Conservation (phyloP, 2,329 filamentous ascomycete genomes). For the Sporothrix inflata region DNA sequence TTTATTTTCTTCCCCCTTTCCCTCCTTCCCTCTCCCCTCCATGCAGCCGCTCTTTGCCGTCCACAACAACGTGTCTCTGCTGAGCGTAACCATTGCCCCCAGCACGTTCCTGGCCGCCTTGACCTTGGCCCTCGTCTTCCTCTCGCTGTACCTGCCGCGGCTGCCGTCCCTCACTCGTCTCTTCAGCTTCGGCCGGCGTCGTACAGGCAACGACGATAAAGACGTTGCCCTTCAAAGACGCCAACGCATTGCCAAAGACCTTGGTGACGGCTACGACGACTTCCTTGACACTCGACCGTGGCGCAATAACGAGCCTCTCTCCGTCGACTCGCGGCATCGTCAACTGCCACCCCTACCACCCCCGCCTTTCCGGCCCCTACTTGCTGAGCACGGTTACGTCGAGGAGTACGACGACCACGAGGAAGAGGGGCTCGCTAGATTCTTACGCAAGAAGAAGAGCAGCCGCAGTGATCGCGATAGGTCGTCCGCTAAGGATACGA, state of each 20-base stretch:
- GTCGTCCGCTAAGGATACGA: slow-evolving; percentile 1
- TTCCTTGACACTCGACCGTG: background rate
- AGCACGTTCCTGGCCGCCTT: slow-evolving; percentile 60
- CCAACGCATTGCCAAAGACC: slow-evolving; percentile 21
- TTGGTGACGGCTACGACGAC: slow-evolving; percentile 31
- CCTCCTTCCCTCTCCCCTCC: slow-evolving; percentile 22
- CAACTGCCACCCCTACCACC: slow-evolving; percentile 32
- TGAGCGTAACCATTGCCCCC: slow-evolving; percentile 62
- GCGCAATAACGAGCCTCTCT: slow-evolving; percentile 12
- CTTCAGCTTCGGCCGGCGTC: slow-evolving; percentile 35
- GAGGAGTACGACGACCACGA: slow-evolving; percentile 24
- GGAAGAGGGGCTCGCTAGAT: background rate
- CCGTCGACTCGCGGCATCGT: slow-evolving; percentile 31
- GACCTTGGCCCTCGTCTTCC: slow-evolving; percentile 54
- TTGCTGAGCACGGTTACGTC: slow-evolving; percentile 20
- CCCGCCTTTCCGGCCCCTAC: slow-evolving; percentile 24
- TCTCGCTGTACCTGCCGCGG: slow-evolving; percentile 52
- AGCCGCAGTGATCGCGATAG: slow-evolving; percentile 22
- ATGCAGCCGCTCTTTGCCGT: slow-evolving; percentile 65
- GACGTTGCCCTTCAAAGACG: slow-evolving; percentile 18
- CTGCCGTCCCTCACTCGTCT: slow-evolving; percentile 34
- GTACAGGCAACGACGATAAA: slow-evolving; percentile 27
- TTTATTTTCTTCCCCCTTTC: slow-evolving; percentile 7
- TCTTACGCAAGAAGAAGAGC: slow-evolving; percentile 19
- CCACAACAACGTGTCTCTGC: slow-evolving; percentile 63